Evolutionary conservation across 208 protist species (phyloP), one percentile per base, ranked within the genome.

Genomic region (Trypanosoma caninum): DNA sequence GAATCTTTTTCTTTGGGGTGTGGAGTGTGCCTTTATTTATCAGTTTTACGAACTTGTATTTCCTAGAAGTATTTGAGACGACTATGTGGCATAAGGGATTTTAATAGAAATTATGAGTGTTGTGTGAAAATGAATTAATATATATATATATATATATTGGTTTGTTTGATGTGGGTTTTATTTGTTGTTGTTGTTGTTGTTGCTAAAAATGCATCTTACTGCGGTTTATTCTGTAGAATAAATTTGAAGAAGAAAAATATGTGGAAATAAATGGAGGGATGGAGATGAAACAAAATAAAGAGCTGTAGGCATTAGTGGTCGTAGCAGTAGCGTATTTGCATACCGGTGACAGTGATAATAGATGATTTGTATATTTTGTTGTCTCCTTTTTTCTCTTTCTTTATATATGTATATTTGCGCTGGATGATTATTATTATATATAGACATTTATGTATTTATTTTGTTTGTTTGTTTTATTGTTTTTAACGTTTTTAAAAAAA

Each of bases 31-130:
- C 38, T 96, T 96, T 69, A 91, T 96, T 37, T 94, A 94, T 71
- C 82, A 93, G 70, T 91, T 94, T 61, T 94, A 93, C 62, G 87
- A 94, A 69, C 65, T 89, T 23, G 84, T 94, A 20, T 94, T 92
- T 59, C 84, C 82, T 47, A 88, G 87, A 63, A 87, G 79, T 65
- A 94, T 96, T 65, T 95, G n/a, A n/a, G n/a, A n/a, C n/a, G 78
- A 78, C 7, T 34, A 44, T 37, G 30, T 46, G 8, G 35, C n/a
- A n/a, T n/a, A n/a, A n/a, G n/a, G n/a, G n/a, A n/a, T n/a, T n/a
- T n/a, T n/a, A n/a, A n/a, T n/a, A n/a, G n/a, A n/a, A n/a, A n/a
- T n/a, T n/a, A n/a, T n/a, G n/a, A n/a, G n/a, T n/a, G n/a, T n/a
- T n/a, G n/a, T n/a, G n/a, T n/a, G n/a, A n/a, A n/a, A n/a, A n/a